Evolutionary conservation across 495 filamentous ascomycete genomes (phyloP), one percentile per base, ranked within the genome.

Genomic region (Delitschia confertaspora): DNA sequence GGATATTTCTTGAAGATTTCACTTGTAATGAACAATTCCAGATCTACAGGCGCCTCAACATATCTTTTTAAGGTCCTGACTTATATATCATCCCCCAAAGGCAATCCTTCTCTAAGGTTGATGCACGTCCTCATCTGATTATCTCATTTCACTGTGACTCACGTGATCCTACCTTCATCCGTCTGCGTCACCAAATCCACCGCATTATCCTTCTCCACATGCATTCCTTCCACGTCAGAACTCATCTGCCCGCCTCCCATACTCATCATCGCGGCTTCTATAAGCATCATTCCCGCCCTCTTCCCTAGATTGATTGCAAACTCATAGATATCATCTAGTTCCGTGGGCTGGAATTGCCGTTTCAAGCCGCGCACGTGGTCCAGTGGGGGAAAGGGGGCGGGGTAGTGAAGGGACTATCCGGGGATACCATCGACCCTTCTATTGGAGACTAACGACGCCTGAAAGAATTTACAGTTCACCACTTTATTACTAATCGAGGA

Each of bases 101-200:
- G 17, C 7, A 37, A 29, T 37, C 14, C 13, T 13, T 17, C 34
- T n/a, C n/a, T n/a, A n/a, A n/a, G n/a, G n/a, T n/a, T n/a, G n/a
- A n/a, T n/a, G n/a, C n/a, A n/a, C n/a, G n/a, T n/a, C n/a, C n/a
- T n/a, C n/a, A n/a, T 38, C 23, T 6, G 6, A 27, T 8, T 21
- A 34, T n/a, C 7, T 51, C 29, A 10, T 16, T 23, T 23, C 24
- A 39, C 7, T 22, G n/a, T n/a, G 3, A 36, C 45, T 31, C 33
- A 31, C 8, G 19, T 3, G 11, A 35, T 53, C 65, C 47, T 53
- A 80, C 79, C 76, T 61, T 80, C 72, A 54, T 83, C 79, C 0
- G 75, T 78, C 63, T 83, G 74, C 20, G 79, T 83, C 23, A 85
- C 79, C 37, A 83, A 74, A 56, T 83, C 79, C 7, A 85, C 80